A percentile compares a stretch with the other conserved stretches of the same genome.
phyloP scores from a whole-genome alignment of 192 early-diverging fungal species.

The Cetraspora pellucida region DNA sequence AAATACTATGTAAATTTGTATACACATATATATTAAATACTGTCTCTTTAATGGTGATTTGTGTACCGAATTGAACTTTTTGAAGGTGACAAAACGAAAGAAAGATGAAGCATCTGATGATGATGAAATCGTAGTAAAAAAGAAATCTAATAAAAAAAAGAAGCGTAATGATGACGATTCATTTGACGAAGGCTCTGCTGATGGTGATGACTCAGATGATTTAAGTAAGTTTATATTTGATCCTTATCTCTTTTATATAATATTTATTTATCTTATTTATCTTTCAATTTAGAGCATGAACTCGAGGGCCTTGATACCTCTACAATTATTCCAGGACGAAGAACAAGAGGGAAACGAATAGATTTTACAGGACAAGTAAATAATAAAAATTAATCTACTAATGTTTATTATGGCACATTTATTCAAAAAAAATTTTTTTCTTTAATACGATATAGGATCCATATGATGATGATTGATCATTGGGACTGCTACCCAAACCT shows the following conservation, averaged over 20 bases:
- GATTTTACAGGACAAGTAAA: conserved; percentile 20
- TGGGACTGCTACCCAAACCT: no score
- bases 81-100: no score
- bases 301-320: neutral
- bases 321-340: neutral
- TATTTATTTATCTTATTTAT: neutral
- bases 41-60: no score
- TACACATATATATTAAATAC: no score
- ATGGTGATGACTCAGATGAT: neutral
- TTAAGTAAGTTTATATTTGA: neutral
- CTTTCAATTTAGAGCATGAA: neutral
- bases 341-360: conserved; percentile 20
- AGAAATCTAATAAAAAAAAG: conserved; percentile 1
- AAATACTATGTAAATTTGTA: neutral
- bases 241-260: neutral
- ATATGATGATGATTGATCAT: neutral
- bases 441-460: neutral
- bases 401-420: neutral
- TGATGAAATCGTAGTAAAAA: neutral
- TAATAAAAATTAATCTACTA: neutral
- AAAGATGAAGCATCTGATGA: no score
- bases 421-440: neutral
- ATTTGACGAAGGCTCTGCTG: neutral
- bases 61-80: no score
- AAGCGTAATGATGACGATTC: neutral